Evolutionary conservation across 345 rosid genomes (phyloP), one percentile per base, ranked within the genome.

Genomic region (Noccaea bulbosa): DNA sequence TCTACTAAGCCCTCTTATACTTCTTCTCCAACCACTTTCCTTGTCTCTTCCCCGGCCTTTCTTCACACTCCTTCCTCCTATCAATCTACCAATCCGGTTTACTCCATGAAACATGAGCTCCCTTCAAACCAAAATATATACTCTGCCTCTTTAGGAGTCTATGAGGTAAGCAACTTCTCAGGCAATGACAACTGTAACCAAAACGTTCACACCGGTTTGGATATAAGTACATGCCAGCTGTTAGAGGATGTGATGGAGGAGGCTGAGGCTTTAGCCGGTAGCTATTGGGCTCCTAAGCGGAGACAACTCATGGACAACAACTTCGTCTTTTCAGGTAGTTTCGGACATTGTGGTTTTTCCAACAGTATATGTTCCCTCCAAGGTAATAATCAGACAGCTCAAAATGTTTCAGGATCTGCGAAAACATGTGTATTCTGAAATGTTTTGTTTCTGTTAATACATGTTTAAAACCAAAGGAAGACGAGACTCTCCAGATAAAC

Each of bases 71-170:
- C 70, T 64, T 53, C 30, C 15, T 54, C 50, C 38, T 69, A 60
- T 33, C 77, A 76, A 0, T 61, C 38, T 14, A 53, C 48, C 22
- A 43, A 64, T 52, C n/a, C 54, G 27, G 8, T 54, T 58, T 70
- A 70, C 65, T 58, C 61, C n/a, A n/a, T 50, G 22, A 80, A 76
- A 78, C 74, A 65, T 11, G 92, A 87, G 83, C 89, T 83, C 88
- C 85, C 96, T 87, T 85, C 90, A 74, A 79, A 63, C 92, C 96
- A 87, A 83, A 47, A 16, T 4, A 48, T 41, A 24, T 40, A 14
- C 57, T 51, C 58, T 24, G n/a, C 68, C 15, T 63, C 55, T 47
- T 35, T 62, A 27, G 53, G 43, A 11, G 22, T 43, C n/a, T 67
- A n/a, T 43, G 24, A 27, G 17, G 16, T 22, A 12, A 52, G 27